Base-by-base conservation (phyloP, 1,284 basidiomycete genomes). In the Cystobasidiaceae sp. region DNA sequence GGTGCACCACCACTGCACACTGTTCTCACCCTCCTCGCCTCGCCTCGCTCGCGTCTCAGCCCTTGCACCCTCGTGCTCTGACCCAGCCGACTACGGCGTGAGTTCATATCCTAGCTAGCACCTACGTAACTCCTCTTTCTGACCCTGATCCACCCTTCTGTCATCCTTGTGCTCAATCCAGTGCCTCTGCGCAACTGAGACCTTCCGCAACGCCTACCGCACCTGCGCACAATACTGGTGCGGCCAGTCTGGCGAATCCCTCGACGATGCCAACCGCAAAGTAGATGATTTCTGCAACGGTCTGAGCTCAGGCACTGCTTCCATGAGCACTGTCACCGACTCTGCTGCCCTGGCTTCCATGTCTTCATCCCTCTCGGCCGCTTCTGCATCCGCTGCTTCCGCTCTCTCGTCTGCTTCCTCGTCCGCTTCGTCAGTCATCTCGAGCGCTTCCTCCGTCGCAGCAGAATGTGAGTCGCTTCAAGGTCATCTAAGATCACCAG, bases 161-260 rank as follows among this genome's bases (percentile, higher is more conserved):
- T n/a, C 8, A n/a, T 9, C 28, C 30, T 21, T 27, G 8, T n/a
- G 23, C 11, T 32, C 19, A n/a, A n/a, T n/a, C n/a, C 32, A 56
- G 54, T 62, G 60, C 60, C 48, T 54, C n/a, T 62, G 60, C 41
- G 37, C 46, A 3, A 51, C 60, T 19, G 25, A 11, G 7, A n/a
- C 60, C 2, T 62, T 62, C 50, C 27, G 46, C 27, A 1, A 6
- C 15, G 60, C 60, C 17, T 62, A 51, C 60, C 30, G 41, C n/a
- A n/a, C 21, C 32, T 62, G 60, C 50, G 48, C 41, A n/a, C 19
- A 52, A 4, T 49, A 62, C 49, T 50, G 49, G 46, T 62, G 60
- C 23, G 25, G 8, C 2, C 49, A 39, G 50, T 43, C 49, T 2
- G 49, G 50, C 11, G 60, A 44, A 39, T 48, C 49, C 15, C 21